Evolutionary conservation across 192 early-diverging fungal genomes (phyloP), one percentile per base, ranked within the genome.

Genomic region (Backusella morwellensis): DNA sequence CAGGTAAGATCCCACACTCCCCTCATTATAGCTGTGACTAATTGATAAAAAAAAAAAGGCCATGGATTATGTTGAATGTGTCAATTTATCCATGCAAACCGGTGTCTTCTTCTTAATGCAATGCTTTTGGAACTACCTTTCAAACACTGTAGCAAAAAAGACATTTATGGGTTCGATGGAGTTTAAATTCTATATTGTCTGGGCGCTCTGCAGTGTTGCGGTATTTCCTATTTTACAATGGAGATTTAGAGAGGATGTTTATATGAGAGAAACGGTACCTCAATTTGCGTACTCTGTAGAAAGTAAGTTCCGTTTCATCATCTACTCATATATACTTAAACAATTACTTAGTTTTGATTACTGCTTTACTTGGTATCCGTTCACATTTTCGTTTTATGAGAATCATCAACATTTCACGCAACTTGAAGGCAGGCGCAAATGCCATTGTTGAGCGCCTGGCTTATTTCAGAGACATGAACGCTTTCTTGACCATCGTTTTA

Each of bases 61-160:
- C n/a, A 74, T 72, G 35, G 67, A 75, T 59, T 77, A 70, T 67
- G 70, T 72, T 26, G 54, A 54, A 69, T 80, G 79, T 29, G 44
- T 70, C 9, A 47, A 72, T 38, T 70, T 71, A 44, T 70, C 74
- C 52, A 68, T 78, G 40, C 34, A 66, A 40, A 85, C 82, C 32
- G 74, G 82, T 7, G 54, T 81, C 9, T 80, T 86, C 50, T 86
- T 86, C 36, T 69, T 86, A 3, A 32, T 86, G 47, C 85, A 86
- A 74, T 81, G 80, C 21, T 86, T 86, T 73, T 86, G 85, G 85
- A 81, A 84, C 54, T 86, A 86, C 68, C 72, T 86, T 42, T 78
- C 77, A 8, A 79, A 82, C 12, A 75, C 50, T 70, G 68, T 86
- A 6, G 85, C 80, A 42, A 83, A 84, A 32, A 73, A 81, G 14